Conservation (phyloP, 345 rosid species). For the Syzygium aromaticum region DNA sequence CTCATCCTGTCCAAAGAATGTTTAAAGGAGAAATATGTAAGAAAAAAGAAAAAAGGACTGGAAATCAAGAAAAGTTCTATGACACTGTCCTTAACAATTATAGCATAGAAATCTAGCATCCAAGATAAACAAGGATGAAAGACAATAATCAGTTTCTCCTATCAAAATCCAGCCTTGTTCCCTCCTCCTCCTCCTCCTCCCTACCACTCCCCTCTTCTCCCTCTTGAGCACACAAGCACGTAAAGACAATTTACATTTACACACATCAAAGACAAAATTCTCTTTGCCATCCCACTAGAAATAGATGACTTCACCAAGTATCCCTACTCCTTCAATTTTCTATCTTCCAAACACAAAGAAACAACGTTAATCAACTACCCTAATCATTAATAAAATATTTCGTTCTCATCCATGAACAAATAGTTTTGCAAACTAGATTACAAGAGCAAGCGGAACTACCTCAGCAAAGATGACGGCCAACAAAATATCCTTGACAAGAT, state of each 20-base stretch:
- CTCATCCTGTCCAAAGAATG: background rate
- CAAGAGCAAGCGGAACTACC: conserved; percentile 24
- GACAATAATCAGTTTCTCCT: background rate
- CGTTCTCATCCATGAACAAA: background rate
- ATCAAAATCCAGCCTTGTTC: background rate
- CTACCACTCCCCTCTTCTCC: background rate
- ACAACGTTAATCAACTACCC: background rate
- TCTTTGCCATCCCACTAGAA: background rate
- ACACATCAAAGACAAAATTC: background rate
- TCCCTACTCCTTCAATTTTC: background rate
- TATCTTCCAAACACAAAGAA: background rate
- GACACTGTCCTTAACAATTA: background rate
- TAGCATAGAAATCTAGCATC: background rate
- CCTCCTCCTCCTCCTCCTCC: background rate
- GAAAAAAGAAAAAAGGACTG: background rate
- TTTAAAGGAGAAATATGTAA: background rate
- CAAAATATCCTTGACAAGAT: conserved; percentile 45
- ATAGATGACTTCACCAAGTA: background rate
- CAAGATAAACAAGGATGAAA: background rate
- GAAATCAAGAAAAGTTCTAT: background rate
- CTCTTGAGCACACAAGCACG: background rate
- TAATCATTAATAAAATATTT: background rate
- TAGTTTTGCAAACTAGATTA: background rate
- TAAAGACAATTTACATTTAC: background rate
- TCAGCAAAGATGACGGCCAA: conserved; percentile 76